Conservation (phyloP, 139 green algal species). For the Chlorella sp. region DNA sequence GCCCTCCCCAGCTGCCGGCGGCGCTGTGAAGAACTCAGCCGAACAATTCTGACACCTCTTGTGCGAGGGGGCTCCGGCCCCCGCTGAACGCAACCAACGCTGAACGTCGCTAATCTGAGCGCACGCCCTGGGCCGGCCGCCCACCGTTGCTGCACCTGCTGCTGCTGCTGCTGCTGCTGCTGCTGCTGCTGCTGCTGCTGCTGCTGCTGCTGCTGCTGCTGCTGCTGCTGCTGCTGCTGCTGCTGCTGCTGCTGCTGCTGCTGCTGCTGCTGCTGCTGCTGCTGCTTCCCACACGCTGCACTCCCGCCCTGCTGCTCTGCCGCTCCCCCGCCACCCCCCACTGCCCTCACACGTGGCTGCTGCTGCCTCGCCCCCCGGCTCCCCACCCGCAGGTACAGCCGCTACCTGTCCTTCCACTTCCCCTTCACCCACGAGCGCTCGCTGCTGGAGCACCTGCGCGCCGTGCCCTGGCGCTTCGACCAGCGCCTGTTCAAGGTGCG, state of each 20-base stretch:
- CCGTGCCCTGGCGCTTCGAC: slow-evolving; percentile 87
- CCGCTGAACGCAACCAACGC: slow-evolving; percentile 11
- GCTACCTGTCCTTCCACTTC: slow-evolving; percentile 96
- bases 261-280: too few relatives aligned
- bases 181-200: too few relatives aligned
- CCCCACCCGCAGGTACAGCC: slow-evolving; percentile 58
- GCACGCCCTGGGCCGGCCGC: neutral
- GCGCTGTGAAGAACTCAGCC: neutral
- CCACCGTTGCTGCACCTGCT: too few relatives aligned
- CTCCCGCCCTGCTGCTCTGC: too few relatives aligned
- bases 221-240: too few relatives aligned
- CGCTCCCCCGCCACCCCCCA: neutral
- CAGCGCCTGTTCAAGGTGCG: slow-evolving; percentile 82
- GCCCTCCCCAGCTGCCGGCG: too few relatives aligned
- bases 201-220: too few relatives aligned
- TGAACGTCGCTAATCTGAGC: slow-evolving; percentile 6
- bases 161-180: too few relatives aligned
- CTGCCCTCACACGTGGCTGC: neutral
- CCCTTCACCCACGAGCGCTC: slow-evolving; percentile 94
- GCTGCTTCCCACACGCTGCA: too few relatives aligned
- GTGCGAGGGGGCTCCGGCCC: slow-evolving; percentile 1
- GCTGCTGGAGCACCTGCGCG: slow-evolving; percentile 88
- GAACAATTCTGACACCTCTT: slow-evolving; percentile 16
- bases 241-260: too few relatives aligned
- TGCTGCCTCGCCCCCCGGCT: too few relatives aligned